Base-by-base conservation (phyloP, 345 rosid genomes). In the Populus davidiana region DNA sequence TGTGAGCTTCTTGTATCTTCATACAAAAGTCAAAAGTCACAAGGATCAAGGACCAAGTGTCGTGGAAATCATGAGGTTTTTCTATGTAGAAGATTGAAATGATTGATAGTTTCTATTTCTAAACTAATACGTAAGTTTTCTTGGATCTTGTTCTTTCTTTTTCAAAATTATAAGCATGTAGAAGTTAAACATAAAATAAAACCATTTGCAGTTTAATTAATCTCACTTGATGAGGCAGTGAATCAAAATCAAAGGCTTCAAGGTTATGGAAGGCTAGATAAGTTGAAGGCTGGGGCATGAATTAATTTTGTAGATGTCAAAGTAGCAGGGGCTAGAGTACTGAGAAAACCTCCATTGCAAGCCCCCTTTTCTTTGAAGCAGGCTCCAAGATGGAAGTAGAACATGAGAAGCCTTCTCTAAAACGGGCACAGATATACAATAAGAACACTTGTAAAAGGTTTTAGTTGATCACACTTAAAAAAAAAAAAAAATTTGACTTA, bases 221-320 rank as follows among this genome's bases (percentile, higher is more conserved):
- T 38, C 91, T 87, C 73, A 90, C 94, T 67, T 79, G 87, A 69
- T 80, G 59, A 77, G 82, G 84, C 21, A 47, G 78, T 21, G 85
- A 73, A 20, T 80, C 82, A 56, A 84, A 87, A 79, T 76, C 83
- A 8, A 80, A 76, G 41, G 75, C 50, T 75, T 78, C 81, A 12
- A 5, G 73, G 43, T 49, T 69, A 21, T 78, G 52, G 72, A 72
- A 78, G 18, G 73, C 52, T 54, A 79, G 78, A 78, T 68, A 71
- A 68, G 85, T 59, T 0, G 75, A 69, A 33, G 81, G 36, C 80
- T 74, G 78, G 38, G 52, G 47, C 36, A n/a, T n/a, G n/a, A n/a
- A n/a, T n/a, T n/a, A n/a, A 79, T 86, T 38, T 75, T 71, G 43
- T 49, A 41, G 72, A 75, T 36, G 76, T 38, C 33, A 74, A 69